Percentiles rank a stretch among this genome's conserved stretches.
Evolutionary conservation across 495 filamentous ascomycete species (phyloP).

Genomic region (Hypoxylon trugodes): DNA sequence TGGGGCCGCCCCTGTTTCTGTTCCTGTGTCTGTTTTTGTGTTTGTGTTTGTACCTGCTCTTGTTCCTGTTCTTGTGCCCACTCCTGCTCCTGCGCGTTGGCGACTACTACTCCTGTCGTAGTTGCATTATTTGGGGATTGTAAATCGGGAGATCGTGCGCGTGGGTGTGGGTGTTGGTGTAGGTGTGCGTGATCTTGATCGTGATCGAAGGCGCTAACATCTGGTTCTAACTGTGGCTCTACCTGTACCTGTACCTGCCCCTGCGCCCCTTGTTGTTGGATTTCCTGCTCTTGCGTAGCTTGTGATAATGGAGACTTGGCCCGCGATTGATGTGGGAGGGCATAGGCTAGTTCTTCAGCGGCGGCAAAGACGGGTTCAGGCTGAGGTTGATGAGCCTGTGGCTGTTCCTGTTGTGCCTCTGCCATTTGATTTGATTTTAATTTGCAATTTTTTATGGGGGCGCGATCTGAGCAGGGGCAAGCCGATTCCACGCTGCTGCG

Average conservation of each 20-base stretch:
- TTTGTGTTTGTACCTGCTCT: constrained; percentile 27
- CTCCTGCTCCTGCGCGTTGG: constrained; percentile 43
- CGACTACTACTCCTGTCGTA: constrained; percentile 30
- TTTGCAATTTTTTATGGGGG: constrained; percentile 48
- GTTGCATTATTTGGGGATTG: constrained; percentile 31
- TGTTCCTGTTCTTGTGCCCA: constrained; percentile 36
- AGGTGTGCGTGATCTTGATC: constrained; percentile 2
- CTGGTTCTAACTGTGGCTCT: constrained; percentile 11
- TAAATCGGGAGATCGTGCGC: constrained; percentile 27
- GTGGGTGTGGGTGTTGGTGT: constrained; percentile 25
- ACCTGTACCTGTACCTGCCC: constrained; percentile 38
- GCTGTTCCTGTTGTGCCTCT: constrained; percentile 48
- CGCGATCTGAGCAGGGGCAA: constrained; percentile 47
- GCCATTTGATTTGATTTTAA: constrained; percentile 52
- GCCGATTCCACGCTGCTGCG: constrained; percentile 47
- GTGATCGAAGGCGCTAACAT: constrained; percentile 19
- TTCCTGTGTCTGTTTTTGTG: constrained; percentile 20
- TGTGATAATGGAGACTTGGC: constrained; percentile 37
- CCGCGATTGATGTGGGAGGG: constrained; percentile 43
- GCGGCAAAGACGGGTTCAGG: constrained; percentile 48
- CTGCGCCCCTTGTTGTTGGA: constrained; percentile 35
- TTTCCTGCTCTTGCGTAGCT: constrained; percentile 41
- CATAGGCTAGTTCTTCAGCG: constrained; percentile 47
- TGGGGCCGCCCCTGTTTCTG: constrained; percentile 14
- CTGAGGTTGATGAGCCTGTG: constrained; percentile 50